Conservation (phyloP, 306 rosid genomes). For the Gillenia trifoliata region DNA sequence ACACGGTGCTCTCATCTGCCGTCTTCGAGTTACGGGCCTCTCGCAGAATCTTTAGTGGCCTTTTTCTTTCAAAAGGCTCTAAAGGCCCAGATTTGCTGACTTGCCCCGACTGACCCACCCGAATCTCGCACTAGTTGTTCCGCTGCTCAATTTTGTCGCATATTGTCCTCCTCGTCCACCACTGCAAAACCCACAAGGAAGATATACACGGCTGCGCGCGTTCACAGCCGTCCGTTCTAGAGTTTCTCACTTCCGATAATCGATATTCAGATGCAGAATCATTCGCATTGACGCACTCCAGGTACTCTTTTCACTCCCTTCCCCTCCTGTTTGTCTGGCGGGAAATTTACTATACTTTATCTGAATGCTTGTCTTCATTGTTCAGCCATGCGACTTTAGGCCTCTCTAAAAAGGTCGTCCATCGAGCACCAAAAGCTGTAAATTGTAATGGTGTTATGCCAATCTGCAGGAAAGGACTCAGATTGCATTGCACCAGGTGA, state of each 20-base stretch:
- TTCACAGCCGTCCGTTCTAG: not conserved
- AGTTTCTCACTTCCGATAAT: not conserved
- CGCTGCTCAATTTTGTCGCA: not conserved
- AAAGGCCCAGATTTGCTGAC: not conserved
- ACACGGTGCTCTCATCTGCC: not conserved
- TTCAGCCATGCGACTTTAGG: slow-evolving; percentile 90
- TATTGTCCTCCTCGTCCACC: not conserved
- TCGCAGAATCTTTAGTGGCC: too few species aligned
- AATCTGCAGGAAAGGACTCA: slow-evolving; percentile 62
- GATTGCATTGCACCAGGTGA: too few species aligned
- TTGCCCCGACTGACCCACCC: not conserved
- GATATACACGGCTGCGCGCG: not conserved
- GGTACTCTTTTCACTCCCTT: not conserved
- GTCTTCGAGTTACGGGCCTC: too few species aligned
- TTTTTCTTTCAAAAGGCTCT: too few species aligned
- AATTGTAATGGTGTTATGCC: slow-evolving; percentile 23
- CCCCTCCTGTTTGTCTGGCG: not conserved
- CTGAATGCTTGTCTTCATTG: slow-evolving; percentile 16
- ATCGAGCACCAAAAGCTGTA: slow-evolving; percentile 81
- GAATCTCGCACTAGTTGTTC: not conserved
- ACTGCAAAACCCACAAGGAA: not conserved
- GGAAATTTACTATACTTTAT: not conserved
- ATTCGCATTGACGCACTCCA: not conserved
- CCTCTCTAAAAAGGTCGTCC: slow-evolving; percentile 76
- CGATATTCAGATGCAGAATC: not conserved